Percentiles rank a stretch among this genome's conserved stretches.
Conservation (phyloP, 495 filamentous ascomycete species). For the Hapsidospora chrysogenum region DNA sequence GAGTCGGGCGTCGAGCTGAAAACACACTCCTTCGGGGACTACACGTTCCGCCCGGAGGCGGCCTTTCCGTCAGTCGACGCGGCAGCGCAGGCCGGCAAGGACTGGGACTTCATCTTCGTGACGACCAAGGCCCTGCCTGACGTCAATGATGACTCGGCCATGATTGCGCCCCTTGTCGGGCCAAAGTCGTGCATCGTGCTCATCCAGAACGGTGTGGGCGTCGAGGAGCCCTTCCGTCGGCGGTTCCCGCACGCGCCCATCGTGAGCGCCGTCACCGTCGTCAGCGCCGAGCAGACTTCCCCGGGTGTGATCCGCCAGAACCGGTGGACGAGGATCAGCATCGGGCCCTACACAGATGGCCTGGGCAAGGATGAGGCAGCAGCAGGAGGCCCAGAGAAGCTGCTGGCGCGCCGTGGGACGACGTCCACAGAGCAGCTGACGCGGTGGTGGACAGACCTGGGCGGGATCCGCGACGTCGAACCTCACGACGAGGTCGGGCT, state of each 20-base stretch:
- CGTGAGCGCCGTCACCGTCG: constrained; percentile 42
- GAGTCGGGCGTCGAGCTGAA: constrained; percentile 26
- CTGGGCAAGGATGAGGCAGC: constrained; percentile 8
- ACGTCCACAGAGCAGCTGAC: constrained; percentile 12
- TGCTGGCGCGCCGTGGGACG: constrained; percentile 13
- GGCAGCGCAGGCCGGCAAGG: constrained; percentile 9
- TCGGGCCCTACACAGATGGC: constrained; percentile 34
- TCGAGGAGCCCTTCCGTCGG: constrained; percentile 43
- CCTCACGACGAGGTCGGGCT: constrained; percentile 30
- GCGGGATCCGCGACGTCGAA: constrained; percentile 35
- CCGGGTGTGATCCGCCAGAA: constrained; percentile 38
- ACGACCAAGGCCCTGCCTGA: constrained; percentile 43
- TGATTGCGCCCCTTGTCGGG: constrained; percentile 34
- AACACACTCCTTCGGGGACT: constrained; percentile 35
- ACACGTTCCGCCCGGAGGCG: constrained; percentile 30
- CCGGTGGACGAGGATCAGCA: constrained; percentile 41
- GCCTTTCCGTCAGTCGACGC: constrained; percentile 26
- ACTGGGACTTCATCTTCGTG: constrained; percentile 43
- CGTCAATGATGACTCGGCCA: constrained; percentile 23
- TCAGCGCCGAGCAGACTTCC: constrained; percentile 32
- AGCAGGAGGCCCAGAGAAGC: too few relatives aligned
- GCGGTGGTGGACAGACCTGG: constrained; percentile 20
- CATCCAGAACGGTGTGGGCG: constrained; percentile 56
- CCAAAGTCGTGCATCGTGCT: constrained; percentile 38
- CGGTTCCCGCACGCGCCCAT: constrained; percentile 38